Conservation (phyloP, 306 rosid genomes). For the peach (Prunus persica) region DNA sequence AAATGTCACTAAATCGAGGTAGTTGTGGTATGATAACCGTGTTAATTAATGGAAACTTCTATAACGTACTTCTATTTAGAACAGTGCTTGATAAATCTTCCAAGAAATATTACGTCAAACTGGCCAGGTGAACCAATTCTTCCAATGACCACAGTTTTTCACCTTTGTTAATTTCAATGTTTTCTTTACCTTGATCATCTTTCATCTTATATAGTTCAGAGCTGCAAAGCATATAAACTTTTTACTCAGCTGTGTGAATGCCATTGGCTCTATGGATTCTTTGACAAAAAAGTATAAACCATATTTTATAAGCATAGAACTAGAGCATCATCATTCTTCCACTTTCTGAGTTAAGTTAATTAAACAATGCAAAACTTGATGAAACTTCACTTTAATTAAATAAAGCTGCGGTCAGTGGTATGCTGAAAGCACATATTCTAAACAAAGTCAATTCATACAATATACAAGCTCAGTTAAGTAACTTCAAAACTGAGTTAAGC, state of each 20-base stretch:
- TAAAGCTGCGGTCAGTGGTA: constrained; percentile 19
- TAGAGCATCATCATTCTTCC: constrained; percentile 42
- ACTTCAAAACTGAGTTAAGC: neutral
- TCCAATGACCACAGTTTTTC: no score
- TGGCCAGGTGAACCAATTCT: no score
- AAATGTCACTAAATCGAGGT: no score
- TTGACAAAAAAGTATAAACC: neutral
- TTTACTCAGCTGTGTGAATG: neutral
- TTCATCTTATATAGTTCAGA: neutral
- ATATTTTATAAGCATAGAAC: constrained; percentile 13
- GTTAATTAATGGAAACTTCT: no score
- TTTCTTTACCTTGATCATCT: no score
- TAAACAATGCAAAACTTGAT: neutral
- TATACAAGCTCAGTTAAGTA: neutral
- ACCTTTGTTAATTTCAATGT: no score
- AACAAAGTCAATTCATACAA: neutral
- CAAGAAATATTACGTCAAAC: no score
- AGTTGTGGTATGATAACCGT: no score
- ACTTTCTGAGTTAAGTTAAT: constrained; percentile 17
- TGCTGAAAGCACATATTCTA: neutral
- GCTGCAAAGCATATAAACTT: neutral
- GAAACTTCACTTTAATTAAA: constrained; percentile 11
- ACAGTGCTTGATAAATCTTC: no score
- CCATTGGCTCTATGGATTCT: constrained; percentile 4
- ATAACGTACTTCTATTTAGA: no score